These are phyloP conservation scores for Rhizopus sp. DNA, from an alignment of 371 early-diverging fungal genomes.

Conservation along the genomic window DNA sequence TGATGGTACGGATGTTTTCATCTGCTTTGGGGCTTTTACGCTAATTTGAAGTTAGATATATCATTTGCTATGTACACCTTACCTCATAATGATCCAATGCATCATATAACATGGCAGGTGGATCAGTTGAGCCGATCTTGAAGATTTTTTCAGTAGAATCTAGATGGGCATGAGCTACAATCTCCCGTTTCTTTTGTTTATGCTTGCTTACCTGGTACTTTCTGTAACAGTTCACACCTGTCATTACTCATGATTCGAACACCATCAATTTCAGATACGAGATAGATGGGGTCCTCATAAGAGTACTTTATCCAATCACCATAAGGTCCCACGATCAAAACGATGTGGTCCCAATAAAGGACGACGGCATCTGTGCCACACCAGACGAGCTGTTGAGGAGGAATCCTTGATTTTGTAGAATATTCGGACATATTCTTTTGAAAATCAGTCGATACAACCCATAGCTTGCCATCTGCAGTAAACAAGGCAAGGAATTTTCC, in stretches of 20 bases:
- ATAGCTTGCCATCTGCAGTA: conserved; percentile 78
- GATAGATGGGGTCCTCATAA: conserved; percentile 77
- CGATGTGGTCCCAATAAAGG: conserved; percentile 79
- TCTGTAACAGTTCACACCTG: conserved; percentile 83
- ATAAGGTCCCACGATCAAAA: conserved; percentile 91
- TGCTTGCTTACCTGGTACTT: conserved; percentile 72
- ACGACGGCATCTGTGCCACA: conserved; percentile 96
- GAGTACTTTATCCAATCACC: conserved; percentile 87
- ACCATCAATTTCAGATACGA: conserved; percentile 92
- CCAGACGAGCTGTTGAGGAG: conserved; percentile 88
- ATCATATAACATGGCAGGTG: conserved; percentile 93
- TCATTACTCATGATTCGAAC: conserved; percentile 86
- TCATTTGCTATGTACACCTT: conserved; percentile 3
- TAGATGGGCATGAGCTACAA: conserved; percentile 16
- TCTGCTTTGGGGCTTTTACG: conserved; percentile 89
- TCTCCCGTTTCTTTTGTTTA: background rate
- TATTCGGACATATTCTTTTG: conserved; percentile 90
- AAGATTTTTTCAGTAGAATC: conserved; percentile 84
- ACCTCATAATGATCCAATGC: conserved; percentile 90
- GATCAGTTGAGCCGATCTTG: conserved; percentile 91
- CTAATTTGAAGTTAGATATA: conserved; percentile 33
- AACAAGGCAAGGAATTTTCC: conserved; percentile 90
- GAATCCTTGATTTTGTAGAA: conserved; percentile 63
- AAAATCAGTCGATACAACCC: conserved; percentile 95
- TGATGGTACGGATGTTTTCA: conserved; percentile 90